phyloP scores from a whole-genome alignment of 495 filamentous ascomycete genomes.

The Acidiella bohemica region DNA sequence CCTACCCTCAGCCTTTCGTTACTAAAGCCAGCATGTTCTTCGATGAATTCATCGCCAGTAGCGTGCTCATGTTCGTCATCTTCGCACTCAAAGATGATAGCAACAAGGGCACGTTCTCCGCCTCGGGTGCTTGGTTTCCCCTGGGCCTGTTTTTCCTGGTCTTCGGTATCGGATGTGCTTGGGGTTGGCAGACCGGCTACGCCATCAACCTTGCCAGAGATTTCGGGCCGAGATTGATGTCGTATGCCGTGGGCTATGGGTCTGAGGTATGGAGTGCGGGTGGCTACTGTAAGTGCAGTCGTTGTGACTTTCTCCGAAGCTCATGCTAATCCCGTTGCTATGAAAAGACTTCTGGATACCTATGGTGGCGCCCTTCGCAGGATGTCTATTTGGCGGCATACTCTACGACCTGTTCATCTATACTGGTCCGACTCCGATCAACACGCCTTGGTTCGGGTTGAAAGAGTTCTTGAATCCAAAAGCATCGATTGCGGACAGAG shows the following conservation, averaged over 20 bases:
- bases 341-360: slow-evolving; percentile 12
- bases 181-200: slow-evolving; percentile 56
- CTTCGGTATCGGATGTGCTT: slow-evolving; percentile 55
- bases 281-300: slow-evolving; percentile 16
- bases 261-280: slow-evolving; percentile 48
- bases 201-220: slow-evolving; percentile 55
- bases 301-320: neutral
- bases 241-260: slow-evolving; percentile 50
- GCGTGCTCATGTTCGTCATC: slow-evolving; percentile 52
- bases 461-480: slow-evolving; percentile 7
- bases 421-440: slow-evolving; percentile 19
- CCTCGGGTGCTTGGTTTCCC: slow-evolving; percentile 15
- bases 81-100: slow-evolving; percentile 49
- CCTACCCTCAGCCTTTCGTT: slow-evolving; percentile 47
- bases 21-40: slow-evolving; percentile 47
- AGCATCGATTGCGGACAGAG: slow-evolving; percentile 1
- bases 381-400: slow-evolving; percentile 19
- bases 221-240: slow-evolving; percentile 49
- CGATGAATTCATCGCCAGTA: slow-evolving; percentile 46
- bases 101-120: slow-evolving; percentile 21
- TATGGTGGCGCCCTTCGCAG: slow-evolving; percentile 20
- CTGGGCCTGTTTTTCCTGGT: slow-evolving; percentile 44
- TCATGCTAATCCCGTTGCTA: neutral
- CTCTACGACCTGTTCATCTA: slow-evolving; percentile 23
- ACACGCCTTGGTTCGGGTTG: slow-evolving; percentile 22